Base-by-base conservation (phyloP, 805 yeast species). In the Starmerella ratchasimensis region DNA sequence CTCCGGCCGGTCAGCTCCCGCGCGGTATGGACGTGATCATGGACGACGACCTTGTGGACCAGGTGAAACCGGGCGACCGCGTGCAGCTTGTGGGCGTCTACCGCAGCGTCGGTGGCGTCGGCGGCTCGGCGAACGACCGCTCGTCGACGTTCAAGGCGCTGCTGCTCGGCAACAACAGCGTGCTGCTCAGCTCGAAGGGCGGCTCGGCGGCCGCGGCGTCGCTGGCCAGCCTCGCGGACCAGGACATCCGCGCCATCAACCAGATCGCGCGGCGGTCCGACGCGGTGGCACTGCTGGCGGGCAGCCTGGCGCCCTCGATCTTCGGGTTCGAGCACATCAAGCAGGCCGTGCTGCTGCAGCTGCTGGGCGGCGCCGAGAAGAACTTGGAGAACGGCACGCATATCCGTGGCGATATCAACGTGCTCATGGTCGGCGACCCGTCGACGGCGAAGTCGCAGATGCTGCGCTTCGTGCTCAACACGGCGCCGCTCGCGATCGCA, bases 1-100 rank as follows among this genome's bases (percentile, higher is more conserved):
- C 97, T 1, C 98, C 97, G 13, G 93, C 97, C 0, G 98, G 98
- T 39, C 97, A 88, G 61, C 67, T 90, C 45, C 98, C 98, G 25
- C 69, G 97, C 52, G 76, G 94, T 2, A 70, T 90, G 25, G 98
- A 90, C 54, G 79, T 88, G 18, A 72, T 88, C n/a, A 62, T 90
- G 51, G 95, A 88, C 57, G 96, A 86, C 53, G 98, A 90, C 56
- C 67, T 90, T 46, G 97, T 90, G 2, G 98, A 90, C 56, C 64
- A 61, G 39, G 79, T 81, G 33, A 90, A 90, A 57, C 97, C 98
- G 0, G 98, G 98, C 51, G 98, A 90, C 58, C 72, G 98, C 55
- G 76, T 86, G 24, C 94, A 86, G 61, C 64, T 88, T 31, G 90
- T 90, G 9, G 98, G 98, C 45, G 90, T 88, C 14, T 90, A 79